Base-by-base conservation (phyloP, 805 yeast species). In the Candida sakaeoensis region DNA sequence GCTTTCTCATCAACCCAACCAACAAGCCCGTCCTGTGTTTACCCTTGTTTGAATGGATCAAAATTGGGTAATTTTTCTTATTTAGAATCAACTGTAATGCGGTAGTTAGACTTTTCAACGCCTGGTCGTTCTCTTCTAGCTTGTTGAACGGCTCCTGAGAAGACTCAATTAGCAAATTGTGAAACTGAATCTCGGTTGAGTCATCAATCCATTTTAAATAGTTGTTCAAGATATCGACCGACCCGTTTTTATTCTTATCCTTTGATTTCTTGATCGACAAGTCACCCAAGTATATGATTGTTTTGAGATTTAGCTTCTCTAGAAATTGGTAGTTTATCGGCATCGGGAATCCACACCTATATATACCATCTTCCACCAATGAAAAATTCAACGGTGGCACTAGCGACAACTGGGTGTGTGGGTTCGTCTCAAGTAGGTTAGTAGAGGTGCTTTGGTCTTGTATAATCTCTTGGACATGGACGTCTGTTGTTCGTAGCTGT, bases 31-130 rank as follows among this genome's bases (percentile, higher is more conserved):
- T 90, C 31, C 99, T 64, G 58, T 91, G 99, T 59, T 93, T 93
- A n/a, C 99, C 99, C 65, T 91, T 91, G 60, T 93, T 88, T 3
- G 96, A 88, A 58, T 93, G 98, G 9, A 91, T 76, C 41, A 91
- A 68, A 9, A 91, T 79, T 1, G 99, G 99, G 56, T 84, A 87
- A 57, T 89, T 89, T 10, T 80, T 77, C 34, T 69, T 70, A 51
- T 83, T 75, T 23, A 80, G 56, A 36, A 85, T 68, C 26, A 83
- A 52, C 41, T 74, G 68, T 30, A 85, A 63, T 1, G 86, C 81
- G 16, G 61, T 55, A 31, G 77, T 68, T 42, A 89, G 72, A 2
- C 82, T 75, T 24, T 48, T 55, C 38, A 63, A 63, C 1, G 70
- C 57, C 43, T 59, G 66, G n/a, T 52, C 50, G 35, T 60, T 62